Evolutionary conservation across 2,329 filamentous ascomycete species (phyloP), one percentile per base, ranked within the genome.

Genomic region (Capronia americana): DNA sequence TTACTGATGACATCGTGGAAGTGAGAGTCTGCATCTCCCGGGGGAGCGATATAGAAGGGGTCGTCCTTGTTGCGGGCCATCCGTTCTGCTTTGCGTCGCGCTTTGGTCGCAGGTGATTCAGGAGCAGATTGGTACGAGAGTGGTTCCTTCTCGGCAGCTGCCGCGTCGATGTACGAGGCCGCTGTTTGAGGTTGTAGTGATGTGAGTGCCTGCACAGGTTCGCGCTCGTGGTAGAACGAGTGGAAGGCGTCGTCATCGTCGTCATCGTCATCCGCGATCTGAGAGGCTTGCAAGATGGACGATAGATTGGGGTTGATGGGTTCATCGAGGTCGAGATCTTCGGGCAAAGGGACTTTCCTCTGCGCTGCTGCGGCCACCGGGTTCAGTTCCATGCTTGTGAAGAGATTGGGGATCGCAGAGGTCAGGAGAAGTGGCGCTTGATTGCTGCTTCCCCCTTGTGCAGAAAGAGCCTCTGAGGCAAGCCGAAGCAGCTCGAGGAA

Each of bases 401-500:
- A 98, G 1, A 99, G 83, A 1, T 90, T 90, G 1, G 95, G 94
- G 63, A 99, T 92, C 3, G 93, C 93, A 75, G 96, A 92, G 0
- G 93, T 96, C 4, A 99, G 85, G 1, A 99, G 84, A 14, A 96
- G 81, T 2, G 95, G 95, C 10, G 92, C 85, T 69, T 95, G 90
- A 2, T 50, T 63, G 32, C 72, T 67, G 20, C 74, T 67, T 14
- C 72, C 67, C 46, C 74, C 71, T 20, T 70, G 68, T 3, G 77
- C 73, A 4, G 74, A 76, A 41, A 83, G 70, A 48, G 94, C 93
- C 79, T 99, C 95, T 0, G 89, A 88, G 1, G 92, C 92, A 53
- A 99, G 83, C 65, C 92, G 92, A 74, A 98, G 87, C 12, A 98
- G 84, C 76, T 99, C 95, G 0, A 93, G 85, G 73, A 97, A 96